phyloP scores from a whole-genome alignment of 257 asterid genomes.

The Fraxinus cuspidata region DNA sequence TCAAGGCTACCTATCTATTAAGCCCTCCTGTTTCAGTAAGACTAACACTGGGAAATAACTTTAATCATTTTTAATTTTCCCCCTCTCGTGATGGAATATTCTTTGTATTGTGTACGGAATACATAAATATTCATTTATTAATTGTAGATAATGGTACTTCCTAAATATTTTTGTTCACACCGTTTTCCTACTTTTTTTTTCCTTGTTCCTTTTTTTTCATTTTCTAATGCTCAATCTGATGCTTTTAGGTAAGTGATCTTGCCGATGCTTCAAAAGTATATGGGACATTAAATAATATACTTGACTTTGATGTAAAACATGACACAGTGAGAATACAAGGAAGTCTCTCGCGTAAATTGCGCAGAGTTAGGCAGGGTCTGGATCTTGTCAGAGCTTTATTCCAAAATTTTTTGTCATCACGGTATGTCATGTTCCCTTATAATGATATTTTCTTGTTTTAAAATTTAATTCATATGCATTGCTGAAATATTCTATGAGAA shows the following conservation, averaged over 20 bases:
- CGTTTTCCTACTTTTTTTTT: neutral
- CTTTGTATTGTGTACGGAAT: neutral
- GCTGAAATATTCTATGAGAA: neutral
- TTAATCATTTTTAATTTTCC: neutral
- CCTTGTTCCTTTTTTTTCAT: no score
- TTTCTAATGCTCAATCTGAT: neutral
- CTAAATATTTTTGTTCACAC: neutral
- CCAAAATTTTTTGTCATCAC: constrained; percentile 73
- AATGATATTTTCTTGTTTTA: neutral
- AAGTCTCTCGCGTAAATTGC: constrained; percentile 84
- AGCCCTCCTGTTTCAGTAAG: neutral
- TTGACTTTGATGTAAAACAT: constrained; percentile 60
- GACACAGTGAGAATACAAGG: constrained; percentile 75
- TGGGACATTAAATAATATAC: constrained; percentile 51
- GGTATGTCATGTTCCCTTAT: constrained; percentile 49
- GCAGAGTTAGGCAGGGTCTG: constrained; percentile 97
- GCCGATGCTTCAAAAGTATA: constrained; percentile 59
- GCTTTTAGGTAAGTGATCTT: constrained; percentile 72
- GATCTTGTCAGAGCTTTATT: constrained; percentile 86
- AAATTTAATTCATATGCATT: neutral
- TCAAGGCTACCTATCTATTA: neutral
- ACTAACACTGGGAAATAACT: neutral
- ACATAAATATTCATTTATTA: neutral
- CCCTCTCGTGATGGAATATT: neutral
- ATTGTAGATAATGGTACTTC: neutral